Conservation (phyloP, 2,329 filamentous ascomycete species). For the Mycosphaerella sp. region DNA sequence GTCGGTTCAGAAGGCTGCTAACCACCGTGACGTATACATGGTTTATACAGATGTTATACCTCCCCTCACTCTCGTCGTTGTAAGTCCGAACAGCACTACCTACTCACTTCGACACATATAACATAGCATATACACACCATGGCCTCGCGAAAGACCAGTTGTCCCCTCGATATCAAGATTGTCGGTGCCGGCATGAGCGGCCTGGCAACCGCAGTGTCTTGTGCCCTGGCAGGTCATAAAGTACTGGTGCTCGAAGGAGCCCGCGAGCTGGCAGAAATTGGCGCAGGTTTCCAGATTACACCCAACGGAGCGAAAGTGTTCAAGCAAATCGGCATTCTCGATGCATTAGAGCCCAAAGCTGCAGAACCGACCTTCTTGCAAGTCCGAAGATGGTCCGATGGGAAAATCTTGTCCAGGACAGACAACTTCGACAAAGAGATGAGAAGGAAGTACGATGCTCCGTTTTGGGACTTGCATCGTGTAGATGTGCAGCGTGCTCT, state of each 20-base stretch:
- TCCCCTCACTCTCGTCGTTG: not conserved
- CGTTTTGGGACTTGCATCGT: constrained; percentile 56
- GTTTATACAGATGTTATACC: not conserved
- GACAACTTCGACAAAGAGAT: constrained; percentile 50
- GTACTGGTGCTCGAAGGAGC: constrained; percentile 34
- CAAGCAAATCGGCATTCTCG: constrained; percentile 46
- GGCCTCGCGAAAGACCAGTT: constrained; percentile 14
- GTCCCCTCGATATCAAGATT: constrained; percentile 29
- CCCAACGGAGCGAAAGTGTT: constrained; percentile 38
- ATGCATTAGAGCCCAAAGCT: constrained; percentile 35
- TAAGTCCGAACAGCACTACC: not conserved
- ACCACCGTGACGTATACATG: no score
- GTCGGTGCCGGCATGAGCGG: constrained; percentile 34
- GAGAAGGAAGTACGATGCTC: constrained; percentile 49
- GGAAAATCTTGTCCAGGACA: constrained; percentile 45
- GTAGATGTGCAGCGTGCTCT: constrained; percentile 55
- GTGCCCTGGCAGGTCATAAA: constrained; percentile 30
- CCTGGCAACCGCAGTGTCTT: constrained; percentile 31
- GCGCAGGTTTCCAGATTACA: constrained; percentile 50
- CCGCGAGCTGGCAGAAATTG: constrained; percentile 41
- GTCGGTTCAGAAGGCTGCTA: not conserved
- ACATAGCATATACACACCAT: constrained; percentile 3
- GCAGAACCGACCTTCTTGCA: constrained; percentile 45
- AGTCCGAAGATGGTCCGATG: constrained; percentile 49
- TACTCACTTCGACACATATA: no score